phyloP scores from a whole-genome alignment of 2,329 filamentous ascomycete genomes.

The Fusarium transvaalense region DNA sequence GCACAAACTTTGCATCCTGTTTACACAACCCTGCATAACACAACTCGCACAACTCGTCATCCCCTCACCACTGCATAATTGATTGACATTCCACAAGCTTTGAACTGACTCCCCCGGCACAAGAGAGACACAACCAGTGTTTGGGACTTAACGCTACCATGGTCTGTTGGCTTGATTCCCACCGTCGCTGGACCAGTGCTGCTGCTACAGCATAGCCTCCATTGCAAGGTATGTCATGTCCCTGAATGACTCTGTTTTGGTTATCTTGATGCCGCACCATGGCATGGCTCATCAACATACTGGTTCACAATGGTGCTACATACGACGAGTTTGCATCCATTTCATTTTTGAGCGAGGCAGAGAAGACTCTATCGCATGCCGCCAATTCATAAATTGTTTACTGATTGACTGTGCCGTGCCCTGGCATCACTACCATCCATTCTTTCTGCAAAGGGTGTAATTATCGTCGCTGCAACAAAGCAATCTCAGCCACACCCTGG shows the following conservation, averaged over 20 bases:
- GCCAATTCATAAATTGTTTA: not conserved
- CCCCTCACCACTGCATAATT: conserved; percentile 18
- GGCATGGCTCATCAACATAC: conserved; percentile 24
- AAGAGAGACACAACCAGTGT: conserved; percentile 45
- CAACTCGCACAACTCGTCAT: conserved; percentile 33
- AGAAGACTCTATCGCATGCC: not conserved
- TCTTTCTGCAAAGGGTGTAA: conserved; percentile 34
- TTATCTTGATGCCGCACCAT: conserved; percentile 26
- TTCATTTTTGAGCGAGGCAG: conserved; percentile 4
- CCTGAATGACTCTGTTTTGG: conserved; percentile 14
- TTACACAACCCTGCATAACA: conserved; percentile 31
- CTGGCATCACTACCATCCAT: conserved; percentile 37
- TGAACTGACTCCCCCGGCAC: conserved; percentile 39
- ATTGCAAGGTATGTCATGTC: conserved; percentile 17
- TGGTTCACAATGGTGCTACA: not conserved
- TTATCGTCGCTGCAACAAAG: conserved; percentile 26
- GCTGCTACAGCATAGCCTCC: conserved; percentile 5
- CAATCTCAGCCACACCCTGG: conserved; percentile 47
- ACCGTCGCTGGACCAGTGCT: conserved; percentile 27
- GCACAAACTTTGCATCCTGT: conserved; percentile 1
- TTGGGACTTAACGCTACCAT: conserved; percentile 46
- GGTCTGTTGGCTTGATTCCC: no score
- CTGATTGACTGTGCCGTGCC: conserved; percentile 26
- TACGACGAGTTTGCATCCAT: not conserved
- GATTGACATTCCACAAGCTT: conserved; percentile 31